Conservation (phyloP, 2,329 filamentous ascomycete genomes). For the Calonectria montana region DNA sequence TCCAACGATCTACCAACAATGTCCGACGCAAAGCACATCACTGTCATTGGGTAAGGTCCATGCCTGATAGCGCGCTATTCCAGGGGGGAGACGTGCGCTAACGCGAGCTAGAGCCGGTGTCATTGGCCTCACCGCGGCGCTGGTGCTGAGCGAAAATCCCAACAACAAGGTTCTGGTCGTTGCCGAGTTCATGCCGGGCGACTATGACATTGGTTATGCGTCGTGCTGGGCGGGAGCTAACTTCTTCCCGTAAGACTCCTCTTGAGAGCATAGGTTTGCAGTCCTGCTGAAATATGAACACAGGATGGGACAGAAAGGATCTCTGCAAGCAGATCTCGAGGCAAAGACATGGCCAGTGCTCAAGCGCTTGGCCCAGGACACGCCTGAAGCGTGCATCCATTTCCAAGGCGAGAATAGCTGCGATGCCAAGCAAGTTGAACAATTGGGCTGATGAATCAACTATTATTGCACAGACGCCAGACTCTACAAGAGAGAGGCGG, state of each 20-base stretch:
- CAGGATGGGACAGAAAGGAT: not conserved
- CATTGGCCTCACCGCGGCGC: conserved; percentile 2
- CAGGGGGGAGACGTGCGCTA: not conserved
- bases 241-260: conserved; percentile 70
- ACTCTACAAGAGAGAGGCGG: not conserved
- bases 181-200: conserved; percentile 12
- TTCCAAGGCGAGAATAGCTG: conserved; percentile 10
- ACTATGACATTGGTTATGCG: conserved; percentile 76
- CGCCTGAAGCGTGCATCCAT: conserved; percentile 21
- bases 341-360: conserved; percentile 7
- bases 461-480: not conserved
- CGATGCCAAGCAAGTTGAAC: not conserved
- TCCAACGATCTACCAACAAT: not conserved
- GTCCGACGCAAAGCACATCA: not conserved
- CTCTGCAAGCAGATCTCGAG: not conserved
- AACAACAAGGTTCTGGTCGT: not conserved
- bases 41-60: conserved; percentile 9
- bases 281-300: not conserved
- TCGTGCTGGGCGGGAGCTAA: conserved; percentile 91
- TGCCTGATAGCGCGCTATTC: not conserved
- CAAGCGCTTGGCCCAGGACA: conserved; percentile 1
- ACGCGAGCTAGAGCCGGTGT: conserved; percentile 10
- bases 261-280: not conserved
- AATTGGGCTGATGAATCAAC: not conserved
- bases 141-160: conserved; percentile 4